phyloP scores from a whole-genome alignment of 2,329 filamentous ascomycete genomes.

The Colletotrichum tanaceti region DNA sequence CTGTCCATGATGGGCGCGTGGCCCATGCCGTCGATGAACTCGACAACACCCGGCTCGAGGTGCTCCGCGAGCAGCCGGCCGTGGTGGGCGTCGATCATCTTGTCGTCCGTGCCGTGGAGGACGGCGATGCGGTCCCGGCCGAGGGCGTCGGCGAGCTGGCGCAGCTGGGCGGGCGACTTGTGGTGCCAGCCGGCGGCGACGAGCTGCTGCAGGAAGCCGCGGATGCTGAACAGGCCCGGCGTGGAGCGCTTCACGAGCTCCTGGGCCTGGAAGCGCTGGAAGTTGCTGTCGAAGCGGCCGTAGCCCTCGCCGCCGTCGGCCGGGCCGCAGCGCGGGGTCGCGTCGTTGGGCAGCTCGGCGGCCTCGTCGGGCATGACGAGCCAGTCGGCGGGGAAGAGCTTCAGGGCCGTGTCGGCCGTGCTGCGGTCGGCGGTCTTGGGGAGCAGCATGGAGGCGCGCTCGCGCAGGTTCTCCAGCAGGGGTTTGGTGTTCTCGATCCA shows the following conservation, averaged over 20 bases:
- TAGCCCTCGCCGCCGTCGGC: slow-evolving; percentile 52
- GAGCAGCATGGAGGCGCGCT: slow-evolving; percentile 67
- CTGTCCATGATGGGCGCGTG: slow-evolving; percentile 82
- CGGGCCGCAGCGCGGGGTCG: slow-evolving; percentile 55
- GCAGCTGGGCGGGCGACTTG: slow-evolving; percentile 76
- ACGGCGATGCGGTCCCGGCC: slow-evolving; percentile 81
- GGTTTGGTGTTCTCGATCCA: slow-evolving; percentile 69
- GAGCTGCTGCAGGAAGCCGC: slow-evolving; percentile 81
- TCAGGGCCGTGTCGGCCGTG: slow-evolving; percentile 71
- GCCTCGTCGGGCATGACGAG: slow-evolving; percentile 69
- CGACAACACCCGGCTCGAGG: slow-evolving; percentile 69
- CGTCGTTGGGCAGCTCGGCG: slow-evolving; percentile 58
- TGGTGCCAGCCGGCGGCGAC: slow-evolving; percentile 83
- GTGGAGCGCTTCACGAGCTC: slow-evolving; percentile 79
- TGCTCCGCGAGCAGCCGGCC: slow-evolving; percentile 74
- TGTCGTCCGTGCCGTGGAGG: slow-evolving; percentile 79
- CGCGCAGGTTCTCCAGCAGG: slow-evolving; percentile 73
- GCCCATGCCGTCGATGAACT: slow-evolving; percentile 77
- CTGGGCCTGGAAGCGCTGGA: slow-evolving; percentile 83
- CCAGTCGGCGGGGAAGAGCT: slow-evolving; percentile 75
- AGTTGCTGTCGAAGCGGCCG: slow-evolving; percentile 76
- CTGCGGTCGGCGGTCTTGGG: slow-evolving; percentile 77
- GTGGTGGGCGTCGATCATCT: slow-evolving; percentile 81
- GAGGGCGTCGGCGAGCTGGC: slow-evolving; percentile 72
- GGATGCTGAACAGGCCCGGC: slow-evolving; percentile 68